Conservation (phyloP, 2,329 filamentous ascomycete species). For the Helotiales sp. region DNA sequence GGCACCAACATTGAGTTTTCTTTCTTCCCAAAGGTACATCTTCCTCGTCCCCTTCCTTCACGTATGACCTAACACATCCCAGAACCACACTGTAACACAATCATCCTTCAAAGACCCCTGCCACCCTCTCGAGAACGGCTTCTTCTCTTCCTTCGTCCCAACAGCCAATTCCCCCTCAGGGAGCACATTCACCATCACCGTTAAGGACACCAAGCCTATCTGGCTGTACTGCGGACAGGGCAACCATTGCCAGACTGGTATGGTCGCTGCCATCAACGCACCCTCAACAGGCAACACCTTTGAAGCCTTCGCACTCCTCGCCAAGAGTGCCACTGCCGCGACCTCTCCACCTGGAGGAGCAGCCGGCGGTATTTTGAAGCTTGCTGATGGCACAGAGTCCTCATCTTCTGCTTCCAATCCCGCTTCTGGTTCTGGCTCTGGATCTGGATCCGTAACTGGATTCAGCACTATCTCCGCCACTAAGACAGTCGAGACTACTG, state of each 20-base stretch:
- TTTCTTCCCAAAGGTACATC: constrained; percentile 41
- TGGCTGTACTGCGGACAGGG: constrained; percentile 50
- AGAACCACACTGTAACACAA: constrained; percentile 45
- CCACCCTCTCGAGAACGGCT: constrained; percentile 44
- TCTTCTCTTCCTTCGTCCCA: constrained; percentile 49
- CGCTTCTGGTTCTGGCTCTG: neutral
- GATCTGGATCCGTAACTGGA: neutral
- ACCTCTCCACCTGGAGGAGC: constrained; percentile 45
- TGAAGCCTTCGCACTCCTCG: constrained; percentile 45
- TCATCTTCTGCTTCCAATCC: neutral
- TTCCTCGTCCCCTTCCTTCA: neutral
- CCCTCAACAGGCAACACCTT: constrained; percentile 46
- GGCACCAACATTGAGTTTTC: constrained; percentile 44
- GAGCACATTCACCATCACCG: constrained; percentile 46
- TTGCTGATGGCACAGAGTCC: constrained; percentile 16
- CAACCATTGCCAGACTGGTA: constrained; percentile 54
- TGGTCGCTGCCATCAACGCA: constrained; percentile 56
- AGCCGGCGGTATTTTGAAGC: constrained; percentile 44
- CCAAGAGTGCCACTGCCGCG: constrained; percentile 43
- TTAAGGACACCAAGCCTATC: constrained; percentile 48
- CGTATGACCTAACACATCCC: constrained; percentile 20
- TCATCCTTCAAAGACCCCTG: constrained; percentile 49
- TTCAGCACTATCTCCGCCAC: constrained; percentile 15
- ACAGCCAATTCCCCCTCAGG: constrained; percentile 42
- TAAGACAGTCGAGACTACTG: constrained; percentile 18